Conservation (phyloP, 2,329 filamentous ascomycete genomes). For the Hysterium pulicare region DNA sequence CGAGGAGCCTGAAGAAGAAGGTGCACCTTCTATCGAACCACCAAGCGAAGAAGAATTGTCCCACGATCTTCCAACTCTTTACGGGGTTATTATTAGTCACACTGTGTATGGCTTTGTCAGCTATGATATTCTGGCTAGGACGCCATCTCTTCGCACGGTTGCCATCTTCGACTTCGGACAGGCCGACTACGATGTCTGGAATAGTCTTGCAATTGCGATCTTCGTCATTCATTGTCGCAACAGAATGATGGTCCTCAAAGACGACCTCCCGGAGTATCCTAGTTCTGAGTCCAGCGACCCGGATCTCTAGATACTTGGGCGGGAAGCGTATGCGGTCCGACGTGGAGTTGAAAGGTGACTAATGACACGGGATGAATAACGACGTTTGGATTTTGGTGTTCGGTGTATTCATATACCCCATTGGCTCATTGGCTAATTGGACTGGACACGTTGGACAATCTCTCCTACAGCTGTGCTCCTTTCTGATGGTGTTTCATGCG, state of each 20-base stretch:
- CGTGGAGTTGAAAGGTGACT: no score
- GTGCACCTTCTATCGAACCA: background rate
- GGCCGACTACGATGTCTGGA: conserved; percentile 58
- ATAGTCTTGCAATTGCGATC: conserved; percentile 56
- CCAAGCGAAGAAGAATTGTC: conserved; percentile 2
- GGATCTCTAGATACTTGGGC: conserved; percentile 13
- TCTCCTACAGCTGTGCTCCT: no score
- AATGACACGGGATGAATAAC: background rate
- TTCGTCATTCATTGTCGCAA: conserved; percentile 53
- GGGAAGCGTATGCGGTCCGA: no score
- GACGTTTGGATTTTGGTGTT: background rate
- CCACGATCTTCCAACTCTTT: conserved; percentile 46
- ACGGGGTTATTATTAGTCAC: conserved; percentile 53
- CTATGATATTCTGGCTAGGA: conserved; percentile 41
- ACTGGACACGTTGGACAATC: no score
- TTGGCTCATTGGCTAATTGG: no score
- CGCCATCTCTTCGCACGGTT: conserved; percentile 39
- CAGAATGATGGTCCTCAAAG: conserved; percentile 45
- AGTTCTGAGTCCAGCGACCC: conserved; percentile 21
- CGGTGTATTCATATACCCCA: background rate
- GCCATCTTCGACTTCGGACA: conserved; percentile 54
- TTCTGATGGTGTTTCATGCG: no score
- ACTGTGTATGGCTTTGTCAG: conserved; percentile 53
- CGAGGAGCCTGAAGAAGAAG: conserved; percentile 1
- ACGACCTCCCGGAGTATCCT: conserved; percentile 26